A percentile compares a stretch with the other conserved stretches of the same genome.
Evolutionary conservation across 2,329 filamentous ascomycete species (phyloP).

Genomic region (Emergomyces orientalis): DNA sequence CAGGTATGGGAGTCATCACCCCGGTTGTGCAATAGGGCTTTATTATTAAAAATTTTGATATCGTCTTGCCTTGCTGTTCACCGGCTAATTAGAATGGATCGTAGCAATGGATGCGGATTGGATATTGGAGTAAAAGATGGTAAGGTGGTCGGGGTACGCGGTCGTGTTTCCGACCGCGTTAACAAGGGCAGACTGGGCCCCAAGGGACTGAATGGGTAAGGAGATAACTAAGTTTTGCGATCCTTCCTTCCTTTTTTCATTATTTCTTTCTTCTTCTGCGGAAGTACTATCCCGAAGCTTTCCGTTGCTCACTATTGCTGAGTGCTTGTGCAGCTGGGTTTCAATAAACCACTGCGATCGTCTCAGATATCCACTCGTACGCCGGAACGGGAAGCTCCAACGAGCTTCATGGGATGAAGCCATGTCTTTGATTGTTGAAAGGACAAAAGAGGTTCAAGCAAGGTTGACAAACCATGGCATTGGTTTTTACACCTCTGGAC

Average conservation of each 20-base stretch:
- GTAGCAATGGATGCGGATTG: constrained; percentile 28
- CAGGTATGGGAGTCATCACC: constrained; percentile 22
- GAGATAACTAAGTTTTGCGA: neutral
- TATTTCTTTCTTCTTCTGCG: neutral
- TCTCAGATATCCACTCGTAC: too few species aligned
- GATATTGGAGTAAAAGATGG: constrained; percentile 31
- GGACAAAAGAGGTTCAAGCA: too few species aligned
- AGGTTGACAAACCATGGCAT: constrained; percentile 31
- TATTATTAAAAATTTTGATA: too few species aligned
- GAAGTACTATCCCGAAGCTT: neutral
- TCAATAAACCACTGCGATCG: too few species aligned
- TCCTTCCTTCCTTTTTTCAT: neutral
- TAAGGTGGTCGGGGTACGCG: constrained; percentile 31
- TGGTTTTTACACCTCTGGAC: constrained; percentile 32
- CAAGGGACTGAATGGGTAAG: constrained; percentile 29
- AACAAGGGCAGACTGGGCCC: constrained; percentile 31
- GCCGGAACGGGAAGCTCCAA: too few species aligned
- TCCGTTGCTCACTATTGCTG: neutral
- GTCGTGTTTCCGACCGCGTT: constrained; percentile 26
- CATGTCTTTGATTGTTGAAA: too few species aligned
- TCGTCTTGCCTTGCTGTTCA: neutral
- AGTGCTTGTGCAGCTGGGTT: constrained; percentile 24
- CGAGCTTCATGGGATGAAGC: constrained; percentile 32
- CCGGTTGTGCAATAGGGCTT: too few species aligned
- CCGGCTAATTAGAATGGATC: neutral